Percentiles rank a stretch among this genome's conserved stretches.
phyloP scores from a whole-genome alignment of 345 rosid genomes.

The Eucalyptus fibrosa region DNA sequence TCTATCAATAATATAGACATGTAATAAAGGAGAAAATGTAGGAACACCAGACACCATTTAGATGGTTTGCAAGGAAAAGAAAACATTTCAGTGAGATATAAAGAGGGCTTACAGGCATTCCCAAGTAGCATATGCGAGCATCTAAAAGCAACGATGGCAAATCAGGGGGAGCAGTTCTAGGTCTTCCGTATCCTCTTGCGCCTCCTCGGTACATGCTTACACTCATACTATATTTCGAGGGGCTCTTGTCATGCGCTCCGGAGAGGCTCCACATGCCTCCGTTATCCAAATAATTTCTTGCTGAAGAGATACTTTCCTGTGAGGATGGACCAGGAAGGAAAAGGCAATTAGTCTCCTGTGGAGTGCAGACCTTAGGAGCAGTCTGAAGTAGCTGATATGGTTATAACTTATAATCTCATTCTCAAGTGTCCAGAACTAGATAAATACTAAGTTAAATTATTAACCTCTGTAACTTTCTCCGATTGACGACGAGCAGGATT shows the following conservation, averaged over 20 bases:
- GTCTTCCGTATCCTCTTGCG: conserved; percentile 43
- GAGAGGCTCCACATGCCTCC: conserved; percentile 64
- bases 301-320: conserved; percentile 78
- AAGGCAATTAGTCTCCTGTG: not conserved
- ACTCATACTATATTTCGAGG: conserved; percentile 59
- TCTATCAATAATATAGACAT: not conserved
- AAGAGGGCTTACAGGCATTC: conserved; percentile 70
- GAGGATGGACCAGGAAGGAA: not conserved
- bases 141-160: conserved; percentile 86
- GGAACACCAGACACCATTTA: not conserved
- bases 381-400: not conserved
- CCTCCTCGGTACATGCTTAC: conserved; percentile 73
- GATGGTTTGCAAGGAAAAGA: not conserved
- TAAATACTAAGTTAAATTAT: not conserved
- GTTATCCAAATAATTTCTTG: conserved; percentile 32
- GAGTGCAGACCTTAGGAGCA: not conserved
- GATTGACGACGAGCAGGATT: conserved; percentile 54
- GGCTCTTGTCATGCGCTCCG: conserved; percentile 18
- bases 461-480: conserved; percentile 66
- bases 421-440: not conserved
- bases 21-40: not conserved
- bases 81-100: not conserved
- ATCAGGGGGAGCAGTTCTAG: conserved; percentile 72
- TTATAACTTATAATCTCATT: not conserved
- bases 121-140: conserved; percentile 75